Evolutionary conservation across 2,329 filamentous ascomycete genomes (phyloP), one percentile per base, ranked within the genome.

Genomic region (Parascedosporium putredinis): DNA sequence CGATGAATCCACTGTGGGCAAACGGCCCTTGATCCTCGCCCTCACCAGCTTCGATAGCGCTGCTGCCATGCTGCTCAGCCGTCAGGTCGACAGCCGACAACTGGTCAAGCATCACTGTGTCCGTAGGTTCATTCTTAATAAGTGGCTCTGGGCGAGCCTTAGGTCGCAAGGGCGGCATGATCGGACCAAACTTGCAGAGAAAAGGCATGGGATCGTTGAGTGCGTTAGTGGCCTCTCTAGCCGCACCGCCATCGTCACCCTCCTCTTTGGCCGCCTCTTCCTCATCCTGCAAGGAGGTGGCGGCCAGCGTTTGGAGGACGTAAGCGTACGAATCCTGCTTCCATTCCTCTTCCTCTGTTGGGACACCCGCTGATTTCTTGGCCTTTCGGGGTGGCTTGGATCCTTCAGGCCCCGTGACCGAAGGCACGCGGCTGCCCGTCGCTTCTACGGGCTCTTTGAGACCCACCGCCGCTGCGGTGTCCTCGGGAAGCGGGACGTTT

Each of bases 161-260:
- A 54, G 60, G 45, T 4, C 47, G 52, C n/a, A 83, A 65, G 0
- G 76, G 74, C 6, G 80, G 79, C 9, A 83, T 69, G 3, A 82
- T 65, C 4, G 78, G 78, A 36, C 80, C 80, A 55, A 84, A 76
- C 56, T 83, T 80, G 64, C 83, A 83, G 46, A 84, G 68, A 54
- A 50, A 44, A 18, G 48, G 48, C 22, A 43, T 34, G 23, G 48
- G 48, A 8, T 44, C 50, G 20, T 27, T 42, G 23, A 53, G 44
- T 16, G 43, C 52, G 18, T 50, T 45, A 8, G 46, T 38, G 7
- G 48, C 46, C 16, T 53, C 54, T 24, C 56, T 38, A 5, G 48
- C 46, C 16, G 52, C 54, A 23, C 56, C 55, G 20, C 52, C 50
- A 27, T 53, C 45, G 25, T 46, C 29, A 51, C 43, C 14, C 54